Percentiles rank a stretch among this genome's conserved stretches.
Conservation (phyloP, 306 rosid species). For the Trifolium subterraneum region DNA sequence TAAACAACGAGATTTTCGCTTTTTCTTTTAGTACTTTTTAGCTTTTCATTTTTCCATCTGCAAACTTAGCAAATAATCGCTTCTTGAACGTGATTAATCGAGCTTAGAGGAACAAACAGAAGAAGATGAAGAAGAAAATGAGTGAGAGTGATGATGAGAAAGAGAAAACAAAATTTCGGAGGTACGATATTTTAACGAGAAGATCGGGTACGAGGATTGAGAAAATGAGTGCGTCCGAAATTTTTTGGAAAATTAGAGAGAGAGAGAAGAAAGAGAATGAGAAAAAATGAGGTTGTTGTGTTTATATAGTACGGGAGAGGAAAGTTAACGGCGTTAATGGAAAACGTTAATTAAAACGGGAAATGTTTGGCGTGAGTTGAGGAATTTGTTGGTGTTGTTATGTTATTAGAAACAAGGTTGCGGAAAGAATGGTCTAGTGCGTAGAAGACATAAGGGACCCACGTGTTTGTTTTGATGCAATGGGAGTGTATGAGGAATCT, state of each 20-base stretch:
- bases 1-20: not conserved
- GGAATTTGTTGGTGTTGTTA: constrained; percentile 42
- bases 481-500: not conserved
- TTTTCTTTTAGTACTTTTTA: not conserved
- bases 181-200: constrained; percentile 18
- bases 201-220: constrained; percentile 23
- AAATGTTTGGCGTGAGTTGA: constrained; percentile 38
- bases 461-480: constrained; percentile 61
- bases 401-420: not conserved
- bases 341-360: constrained; percentile 60
- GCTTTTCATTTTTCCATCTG: constrained; percentile 27
- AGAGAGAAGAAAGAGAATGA: constrained; percentile 24
- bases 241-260: not conserved
- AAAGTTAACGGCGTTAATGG: constrained; percentile 49
- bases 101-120: not conserved
- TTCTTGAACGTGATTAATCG: not conserved
- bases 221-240: not conserved
- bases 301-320: constrained; percentile 52
- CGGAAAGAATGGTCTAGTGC: constrained; percentile 58
- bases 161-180: not conserved
- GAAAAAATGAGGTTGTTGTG: constrained; percentile 36
- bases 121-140: not conserved
- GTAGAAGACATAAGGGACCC: constrained; percentile 69
- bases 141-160: not conserved
- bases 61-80: constrained; percentile 8